Percentiles rank a stretch among this genome's conserved stretches.
These are phyloP conservation scores for Coprinopsis sp. DNA, from an alignment of 768 basidiomycete genomes.

Conservation along the genomic window DNA sequence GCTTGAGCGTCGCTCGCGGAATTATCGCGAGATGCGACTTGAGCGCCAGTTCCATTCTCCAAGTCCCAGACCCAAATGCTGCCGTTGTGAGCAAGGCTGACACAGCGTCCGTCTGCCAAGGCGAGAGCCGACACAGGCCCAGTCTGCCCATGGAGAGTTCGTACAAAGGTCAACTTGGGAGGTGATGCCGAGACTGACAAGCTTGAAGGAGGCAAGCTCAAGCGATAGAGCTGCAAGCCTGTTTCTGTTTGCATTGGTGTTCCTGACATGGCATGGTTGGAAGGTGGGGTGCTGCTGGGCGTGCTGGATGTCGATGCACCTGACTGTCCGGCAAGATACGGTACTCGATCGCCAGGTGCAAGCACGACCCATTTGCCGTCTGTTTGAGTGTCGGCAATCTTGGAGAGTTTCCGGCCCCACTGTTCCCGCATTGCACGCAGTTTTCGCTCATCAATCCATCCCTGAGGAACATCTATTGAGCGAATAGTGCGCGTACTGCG, in stretches of 20 bases:
- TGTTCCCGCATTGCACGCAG: conserved; percentile 64
- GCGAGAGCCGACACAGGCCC: conserved; percentile 64
- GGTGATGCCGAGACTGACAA: conserved; percentile 46
- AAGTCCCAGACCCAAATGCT: conserved; percentile 87
- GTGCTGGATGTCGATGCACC: conserved; percentile 10
- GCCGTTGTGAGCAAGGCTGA: conserved; percentile 67
- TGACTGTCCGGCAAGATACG: conserved; percentile 12
- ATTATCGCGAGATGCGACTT: conserved; percentile 31
- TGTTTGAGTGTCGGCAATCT: conserved; percentile 71
- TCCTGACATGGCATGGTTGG: conserved; percentile 10
- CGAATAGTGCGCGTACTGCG: conserved; percentile 58
- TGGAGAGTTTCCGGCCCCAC: conserved; percentile 69
- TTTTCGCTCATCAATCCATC: conserved; percentile 67
- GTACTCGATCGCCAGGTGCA: conserved; percentile 48
- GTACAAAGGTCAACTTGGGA: conserved; percentile 68
- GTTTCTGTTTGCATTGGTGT: conserved; percentile 35
- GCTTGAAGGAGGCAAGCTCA: conserved; percentile 48
- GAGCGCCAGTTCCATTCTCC: conserved; percentile 50
- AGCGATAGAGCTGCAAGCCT: conserved; percentile 69
- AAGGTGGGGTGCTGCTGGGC: conserved; percentile 14
- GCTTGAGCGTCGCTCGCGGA: conserved; percentile 14
- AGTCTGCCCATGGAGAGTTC: conserved; percentile 64
- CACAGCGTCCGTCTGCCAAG: conserved; percentile 78
- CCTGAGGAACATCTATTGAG: conserved; percentile 65
- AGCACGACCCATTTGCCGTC: conserved; percentile 85